Conservation (phyloP, 345 rosid species). For the Bruguiera parviflora region DNA sequence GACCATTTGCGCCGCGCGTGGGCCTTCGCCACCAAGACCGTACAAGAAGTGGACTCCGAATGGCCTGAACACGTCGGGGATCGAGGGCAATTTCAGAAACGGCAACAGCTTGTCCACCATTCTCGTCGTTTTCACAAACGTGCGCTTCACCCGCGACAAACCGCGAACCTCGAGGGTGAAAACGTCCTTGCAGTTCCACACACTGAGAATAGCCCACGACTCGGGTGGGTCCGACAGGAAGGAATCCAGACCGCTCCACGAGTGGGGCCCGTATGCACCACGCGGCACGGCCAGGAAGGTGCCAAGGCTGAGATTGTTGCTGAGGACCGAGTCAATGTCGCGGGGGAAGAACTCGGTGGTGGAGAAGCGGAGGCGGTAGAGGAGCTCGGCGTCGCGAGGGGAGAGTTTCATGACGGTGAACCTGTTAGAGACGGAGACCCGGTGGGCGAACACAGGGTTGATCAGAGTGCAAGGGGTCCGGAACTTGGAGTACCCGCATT, state of each 20-base stretch:
- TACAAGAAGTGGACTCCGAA: constrained; percentile 80
- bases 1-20: constrained; percentile 55
- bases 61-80: constrained; percentile 79
- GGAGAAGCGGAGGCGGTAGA: constrained; percentile 73
- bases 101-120: constrained; percentile 66
- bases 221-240: constrained; percentile 72
- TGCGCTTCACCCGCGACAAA: constrained; percentile 46
- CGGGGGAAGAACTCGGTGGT: constrained; percentile 94
- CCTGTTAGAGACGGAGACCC: constrained; percentile 41
- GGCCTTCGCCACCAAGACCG: constrained; percentile 92
- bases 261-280: constrained; percentile 21
- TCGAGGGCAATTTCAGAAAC: constrained; percentile 70
- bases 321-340: constrained; percentile 79
- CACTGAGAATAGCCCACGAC: constrained; percentile 83
- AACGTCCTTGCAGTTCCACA: constrained; percentile 84
- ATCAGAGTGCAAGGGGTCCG: constrained; percentile 86
- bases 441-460: constrained; percentile 91
- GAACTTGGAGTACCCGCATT: constrained; percentile 85
- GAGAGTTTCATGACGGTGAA: constrained; percentile 48
- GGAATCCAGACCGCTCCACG: constrained; percentile 58
- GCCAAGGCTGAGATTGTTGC: constrained; percentile 68
- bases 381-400: constrained; percentile 56
- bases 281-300: constrained; percentile 81
- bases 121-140: constrained; percentile 62
- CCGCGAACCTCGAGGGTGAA: constrained; percentile 79